These are phyloP conservation scores for Priceomyces medius DNA, from an alignment of 805 yeast species.

Conservation along the genomic window DNA sequence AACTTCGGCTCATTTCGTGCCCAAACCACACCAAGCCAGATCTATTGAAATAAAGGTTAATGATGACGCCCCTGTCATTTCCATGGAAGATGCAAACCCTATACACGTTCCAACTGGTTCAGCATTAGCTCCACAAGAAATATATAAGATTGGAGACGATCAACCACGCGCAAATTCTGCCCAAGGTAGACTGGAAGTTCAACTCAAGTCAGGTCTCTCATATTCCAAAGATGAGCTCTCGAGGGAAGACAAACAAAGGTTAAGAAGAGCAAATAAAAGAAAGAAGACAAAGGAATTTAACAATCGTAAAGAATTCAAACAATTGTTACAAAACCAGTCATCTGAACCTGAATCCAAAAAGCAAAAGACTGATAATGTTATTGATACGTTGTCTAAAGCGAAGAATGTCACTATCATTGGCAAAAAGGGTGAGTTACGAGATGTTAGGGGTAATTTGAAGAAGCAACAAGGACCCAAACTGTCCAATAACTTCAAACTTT, in stretches of 20 bases:
- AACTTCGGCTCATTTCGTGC: constrained; percentile 92
- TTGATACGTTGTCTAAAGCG: constrained; percentile 68
- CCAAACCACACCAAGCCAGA: constrained; percentile 77
- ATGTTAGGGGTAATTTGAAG: constrained; percentile 65
- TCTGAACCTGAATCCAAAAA: constrained; percentile 37
- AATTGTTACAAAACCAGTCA: constrained; percentile 26
- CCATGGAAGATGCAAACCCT: constrained; percentile 98
- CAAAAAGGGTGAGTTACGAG: constrained; percentile 71
- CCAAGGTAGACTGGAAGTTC: constrained; percentile 51
- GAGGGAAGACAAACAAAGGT: constrained; percentile 81
- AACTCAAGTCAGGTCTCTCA: constrained; percentile 73
- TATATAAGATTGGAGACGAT: constrained; percentile 58
- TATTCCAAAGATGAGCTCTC: constrained; percentile 79
- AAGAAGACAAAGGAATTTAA: constrained; percentile 60
- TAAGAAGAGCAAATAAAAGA: constrained; percentile 84
- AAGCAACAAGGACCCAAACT: constrained; percentile 37
- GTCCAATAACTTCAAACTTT: constrained; percentile 28
- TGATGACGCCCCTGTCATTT: constrained; percentile 65
- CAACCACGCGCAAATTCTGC: constrained; percentile 27
- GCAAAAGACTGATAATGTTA: constrained; percentile 59
- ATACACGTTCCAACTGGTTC: constrained; percentile 69
- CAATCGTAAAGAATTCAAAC: constrained; percentile 28
- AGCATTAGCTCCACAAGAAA: constrained; percentile 92
- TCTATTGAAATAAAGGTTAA: constrained; percentile 72
- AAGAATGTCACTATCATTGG: constrained; percentile 79